These are phyloP conservation scores for Suillus spraguei DNA, from an alignment of 768 basidiomycete species.

Conservation along the genomic window DNA sequence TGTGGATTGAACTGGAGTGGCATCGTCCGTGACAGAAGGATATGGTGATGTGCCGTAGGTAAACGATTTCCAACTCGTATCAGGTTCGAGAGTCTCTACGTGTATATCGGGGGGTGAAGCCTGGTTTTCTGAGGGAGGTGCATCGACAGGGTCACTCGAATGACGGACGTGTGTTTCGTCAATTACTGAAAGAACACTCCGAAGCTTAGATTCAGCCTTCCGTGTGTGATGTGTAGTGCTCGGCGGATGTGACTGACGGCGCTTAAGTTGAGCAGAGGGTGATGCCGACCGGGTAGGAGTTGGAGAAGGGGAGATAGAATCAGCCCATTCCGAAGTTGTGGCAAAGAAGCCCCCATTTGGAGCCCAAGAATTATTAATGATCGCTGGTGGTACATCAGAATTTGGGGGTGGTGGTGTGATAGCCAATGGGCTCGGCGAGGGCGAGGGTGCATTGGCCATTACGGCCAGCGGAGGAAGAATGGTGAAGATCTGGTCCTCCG, in stretches of 20 bases:
- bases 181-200: slow-evolving; percentile 70
- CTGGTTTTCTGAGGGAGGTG: slow-evolving; percentile 18
- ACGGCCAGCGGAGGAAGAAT: slow-evolving; percentile 85
- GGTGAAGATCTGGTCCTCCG: slow-evolving; percentile 91
- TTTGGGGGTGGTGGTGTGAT: slow-evolving; percentile 40
- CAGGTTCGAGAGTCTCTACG: slow-evolving; percentile 29
- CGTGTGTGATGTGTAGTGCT: slow-evolving; percentile 41
- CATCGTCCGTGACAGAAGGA: slow-evolving; percentile 37
- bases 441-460: slow-evolving; percentile 65
- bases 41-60: slow-evolving; percentile 44
- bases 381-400: slow-evolving; percentile 44
- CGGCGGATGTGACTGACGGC: slow-evolving; percentile 56
- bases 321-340: slow-evolving; percentile 60
- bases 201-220: slow-evolving; percentile 68
- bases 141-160: slow-evolving; percentile 27
- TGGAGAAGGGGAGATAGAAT: slow-evolving; percentile 38
- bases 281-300: slow-evolving; percentile 55
- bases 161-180: slow-evolving; percentile 56
- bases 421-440: slow-evolving; percentile 62
- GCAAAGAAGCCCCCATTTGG: slow-evolving; percentile 50
- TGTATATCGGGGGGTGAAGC: slow-evolving; percentile 33
- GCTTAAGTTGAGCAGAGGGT: slow-evolving; percentile 43
- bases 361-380: slow-evolving; percentile 51
- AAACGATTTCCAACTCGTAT: slow-evolving; percentile 41
- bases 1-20: slow-evolving; percentile 49